Evolutionary conservation across 75 land plant genomes (phyloP).

Genomic region (Picea sitchensis): DNA sequence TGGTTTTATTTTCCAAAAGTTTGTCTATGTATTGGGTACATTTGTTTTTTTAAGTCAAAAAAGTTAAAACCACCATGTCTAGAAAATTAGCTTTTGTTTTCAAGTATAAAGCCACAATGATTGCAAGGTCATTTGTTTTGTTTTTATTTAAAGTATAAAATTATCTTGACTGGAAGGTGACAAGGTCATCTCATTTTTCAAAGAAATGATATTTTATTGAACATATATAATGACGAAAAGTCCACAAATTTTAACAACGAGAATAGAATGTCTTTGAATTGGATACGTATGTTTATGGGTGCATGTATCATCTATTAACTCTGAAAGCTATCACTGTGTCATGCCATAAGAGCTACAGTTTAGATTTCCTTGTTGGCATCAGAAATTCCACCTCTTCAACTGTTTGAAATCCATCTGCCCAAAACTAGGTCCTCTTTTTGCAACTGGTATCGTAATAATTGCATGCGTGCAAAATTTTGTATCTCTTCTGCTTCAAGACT

Average conservation of each 20-base stretch:
- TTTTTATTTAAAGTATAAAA: no score
- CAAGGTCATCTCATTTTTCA: no score
- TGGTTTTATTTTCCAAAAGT: not conserved
- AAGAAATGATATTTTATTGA: no score
- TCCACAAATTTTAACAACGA: not conserved
- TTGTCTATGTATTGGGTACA: not conserved
- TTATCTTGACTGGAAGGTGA: no score
- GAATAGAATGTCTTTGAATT: not conserved
- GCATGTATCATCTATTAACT: not conserved
- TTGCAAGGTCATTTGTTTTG: no score
- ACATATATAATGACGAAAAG: not conserved
- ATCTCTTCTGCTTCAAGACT: no score
- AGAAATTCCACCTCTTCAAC: no score
- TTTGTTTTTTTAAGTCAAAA: not conserved
- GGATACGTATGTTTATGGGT: no score
- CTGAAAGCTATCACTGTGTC: not conserved
- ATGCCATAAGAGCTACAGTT: not conserved
- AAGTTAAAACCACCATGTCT: not conserved
- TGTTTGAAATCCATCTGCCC: not conserved
- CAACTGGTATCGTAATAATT: no score
- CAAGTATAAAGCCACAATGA: not conserved
- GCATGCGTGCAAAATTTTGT: no score
- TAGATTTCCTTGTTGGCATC: no score
- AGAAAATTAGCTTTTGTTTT: not conserved
- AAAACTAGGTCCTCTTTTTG: not conserved